phyloP scores from a whole-genome alignment of 768 basidiomycete genomes.

The Sporobolomyces pararoseus region DNA sequence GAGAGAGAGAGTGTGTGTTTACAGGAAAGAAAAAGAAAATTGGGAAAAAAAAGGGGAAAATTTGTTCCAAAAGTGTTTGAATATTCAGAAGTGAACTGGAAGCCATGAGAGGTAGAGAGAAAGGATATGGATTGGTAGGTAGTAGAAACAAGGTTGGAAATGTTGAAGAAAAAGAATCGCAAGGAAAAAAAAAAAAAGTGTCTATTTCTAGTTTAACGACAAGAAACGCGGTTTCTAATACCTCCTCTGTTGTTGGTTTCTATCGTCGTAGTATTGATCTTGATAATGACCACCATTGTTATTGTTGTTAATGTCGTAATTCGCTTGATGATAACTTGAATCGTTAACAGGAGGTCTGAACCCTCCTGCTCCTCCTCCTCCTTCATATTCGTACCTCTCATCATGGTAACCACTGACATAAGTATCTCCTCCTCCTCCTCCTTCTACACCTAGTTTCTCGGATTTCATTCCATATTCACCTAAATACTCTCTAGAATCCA shows the following conservation, averaged over 20 bases:
- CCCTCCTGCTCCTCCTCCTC: neutral
- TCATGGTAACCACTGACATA: slow-evolving; percentile 4
- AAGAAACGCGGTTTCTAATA: neutral
- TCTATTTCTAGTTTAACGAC: neutral
- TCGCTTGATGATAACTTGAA: neutral
- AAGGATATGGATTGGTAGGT: too few relatives aligned
- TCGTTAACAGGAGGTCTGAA: neutral
- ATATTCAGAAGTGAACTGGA: too few relatives aligned
- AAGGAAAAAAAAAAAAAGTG: slow-evolving; percentile 8
- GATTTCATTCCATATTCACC: neutral
- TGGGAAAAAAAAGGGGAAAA: too few relatives aligned
- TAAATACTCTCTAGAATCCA: neutral
- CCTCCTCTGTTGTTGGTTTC: slow-evolving; percentile 11
- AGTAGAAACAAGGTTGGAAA: neutral
- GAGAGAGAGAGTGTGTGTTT: too few relatives aligned
- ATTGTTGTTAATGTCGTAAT: too few relatives aligned
- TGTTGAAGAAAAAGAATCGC: neutral
- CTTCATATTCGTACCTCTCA: neutral
- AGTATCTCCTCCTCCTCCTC: neutral
- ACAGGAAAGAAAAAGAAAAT: too few relatives aligned
- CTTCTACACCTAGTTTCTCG: neutral
- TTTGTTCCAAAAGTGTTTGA: too few relatives aligned
- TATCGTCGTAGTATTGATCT: too few relatives aligned
- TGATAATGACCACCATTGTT: too few relatives aligned
- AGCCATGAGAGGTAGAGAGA: too few relatives aligned